Evolutionary conservation across 768 basidiomycete genomes (phyloP), one percentile per base, ranked within the genome.

Genomic region (Kwoniella newhampshirensis): DNA sequence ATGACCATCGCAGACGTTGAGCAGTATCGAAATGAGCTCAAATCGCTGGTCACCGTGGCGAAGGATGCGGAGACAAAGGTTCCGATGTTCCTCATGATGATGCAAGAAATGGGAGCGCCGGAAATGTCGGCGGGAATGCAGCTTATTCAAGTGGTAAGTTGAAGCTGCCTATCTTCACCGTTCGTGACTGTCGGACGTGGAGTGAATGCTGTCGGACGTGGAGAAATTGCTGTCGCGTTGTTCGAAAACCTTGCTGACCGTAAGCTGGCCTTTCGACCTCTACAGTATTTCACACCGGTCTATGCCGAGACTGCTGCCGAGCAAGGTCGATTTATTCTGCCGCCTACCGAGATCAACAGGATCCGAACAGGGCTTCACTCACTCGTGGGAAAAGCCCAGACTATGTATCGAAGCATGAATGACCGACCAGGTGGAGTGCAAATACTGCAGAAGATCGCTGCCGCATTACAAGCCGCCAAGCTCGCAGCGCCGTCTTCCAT

Each of bases 71-170:
- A 63, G 46, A 32, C 30, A 2, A 56, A 43, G 26, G 62, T 63
- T 27, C 58, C 58, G 21, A 66, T 62, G 54, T 66, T 62, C 44
- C 30, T 60, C 2, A 39, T 66, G 46, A 58, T 61, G 23, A 57
- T 61, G 39, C 57, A 62, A 26, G 64, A 66, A 25, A 45, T 58
- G 41, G 56, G 56, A 23, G 36, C 43, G 6, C 32, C 35, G 2
- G 56, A 58, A 20, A 32, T 36, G 18, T 43, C 41, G 12, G 55
- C 55, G n/a, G 56, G 41, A 3, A 41, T 36, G 7, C 56, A 58
- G 21, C 50, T 58, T n/a, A 40, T 58, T 26, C 37, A 26, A 15
- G 44, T 58, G 50, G 56, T 58, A 26, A 46, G 56, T 51, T 2
- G n/a, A 13, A 15, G 37, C 12, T 40, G 17, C 23, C 2, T 1